phyloP scores from a whole-genome alignment of 1,284 basidiomycete species.

The Sporisorium iseilematis-ciliati region DNA sequence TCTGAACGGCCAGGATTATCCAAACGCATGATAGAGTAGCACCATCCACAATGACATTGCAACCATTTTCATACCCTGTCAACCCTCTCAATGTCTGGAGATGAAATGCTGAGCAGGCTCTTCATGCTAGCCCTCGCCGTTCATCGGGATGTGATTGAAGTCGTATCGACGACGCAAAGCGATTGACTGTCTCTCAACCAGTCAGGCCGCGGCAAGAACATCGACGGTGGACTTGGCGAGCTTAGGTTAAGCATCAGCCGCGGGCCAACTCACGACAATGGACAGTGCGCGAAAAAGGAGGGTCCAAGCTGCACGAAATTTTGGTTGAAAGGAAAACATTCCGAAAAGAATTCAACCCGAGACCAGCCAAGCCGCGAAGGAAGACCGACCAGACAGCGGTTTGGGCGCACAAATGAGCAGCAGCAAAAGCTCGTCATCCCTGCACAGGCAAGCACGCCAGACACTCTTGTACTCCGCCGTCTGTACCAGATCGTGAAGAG shows the following conservation, averaged over 20 bases:
- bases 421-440: slow-evolving; percentile 27
- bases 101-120: not conserved
- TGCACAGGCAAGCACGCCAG: slow-evolving; percentile 24
- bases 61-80: slow-evolving; percentile 1
- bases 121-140: not conserved
- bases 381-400: not conserved
- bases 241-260: slow-evolving; percentile 11
- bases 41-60: not conserved
- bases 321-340: not conserved
- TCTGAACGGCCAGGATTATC: slow-evolving; percentile 27
- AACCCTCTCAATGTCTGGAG: not conserved
- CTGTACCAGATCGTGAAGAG: not conserved
- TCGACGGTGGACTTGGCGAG: not conserved
- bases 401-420: not conserved
- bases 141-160: not conserved
- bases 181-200: not conserved
- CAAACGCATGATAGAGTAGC: not conserved
- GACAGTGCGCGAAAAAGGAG: slow-evolving; percentile 10
- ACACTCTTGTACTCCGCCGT: not conserved
- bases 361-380: not conserved
- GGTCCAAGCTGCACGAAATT: slow-evolving; percentile 15
- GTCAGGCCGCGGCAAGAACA: slow-evolving; percentile 16
- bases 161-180: slow-evolving; percentile 1
- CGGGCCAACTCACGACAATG: slow-evolving; percentile 14
- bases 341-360: not conserved